phyloP scores from a whole-genome alignment of 1,139 yeast genomes.

The Wickerhamiella pararugosa region DNA sequence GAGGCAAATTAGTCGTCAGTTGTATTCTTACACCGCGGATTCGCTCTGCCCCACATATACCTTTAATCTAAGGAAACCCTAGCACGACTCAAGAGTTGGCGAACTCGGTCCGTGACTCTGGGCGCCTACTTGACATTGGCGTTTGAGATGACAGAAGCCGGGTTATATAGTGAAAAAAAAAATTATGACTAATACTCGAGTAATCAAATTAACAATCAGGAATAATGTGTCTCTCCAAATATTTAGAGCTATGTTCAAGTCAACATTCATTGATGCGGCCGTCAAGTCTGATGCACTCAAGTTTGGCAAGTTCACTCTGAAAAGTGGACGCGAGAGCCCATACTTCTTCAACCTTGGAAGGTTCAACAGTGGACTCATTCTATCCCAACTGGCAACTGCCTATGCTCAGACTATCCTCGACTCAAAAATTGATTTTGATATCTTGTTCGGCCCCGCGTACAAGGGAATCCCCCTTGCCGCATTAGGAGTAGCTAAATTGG shows the following conservation, averaged over 20 bases:
- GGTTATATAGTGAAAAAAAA: background rate
- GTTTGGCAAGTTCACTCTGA: conserved; percentile 79
- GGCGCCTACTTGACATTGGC: conserved; percentile 18
- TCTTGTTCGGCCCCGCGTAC: conserved; percentile 93
- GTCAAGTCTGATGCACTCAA: conserved; percentile 65
- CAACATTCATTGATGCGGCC: conserved; percentile 56
- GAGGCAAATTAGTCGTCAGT: too few relatives aligned
- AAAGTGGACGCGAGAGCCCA: conserved; percentile 89
- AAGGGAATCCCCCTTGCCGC: conserved; percentile 96
- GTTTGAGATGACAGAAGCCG: conserved; percentile 4
- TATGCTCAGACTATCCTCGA: conserved; percentile 79
- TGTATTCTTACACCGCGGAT: too few relatives aligned
- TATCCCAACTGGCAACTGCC: conserved; percentile 68
- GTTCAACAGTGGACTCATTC: conserved; percentile 64
- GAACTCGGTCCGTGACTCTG: conserved; percentile 19
- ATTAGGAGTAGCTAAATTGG: conserved; percentile 77
- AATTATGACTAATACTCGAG: background rate
- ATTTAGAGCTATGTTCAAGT: conserved; percentile 5
- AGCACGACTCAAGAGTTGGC: conserved; percentile 17
- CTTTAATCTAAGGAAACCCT: conserved; percentile 18
- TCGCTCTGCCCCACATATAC: too few relatives aligned
- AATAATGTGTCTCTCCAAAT: background rate
- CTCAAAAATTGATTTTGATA: conserved; percentile 71
- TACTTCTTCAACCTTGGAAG: conserved; percentile 91
- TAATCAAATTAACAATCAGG: background rate